A percentile compares a stretch with the other conserved stretches of the same genome.
Conservation (phyloP, 345 rosid genomes). For the Corymbia maculata region DNA sequence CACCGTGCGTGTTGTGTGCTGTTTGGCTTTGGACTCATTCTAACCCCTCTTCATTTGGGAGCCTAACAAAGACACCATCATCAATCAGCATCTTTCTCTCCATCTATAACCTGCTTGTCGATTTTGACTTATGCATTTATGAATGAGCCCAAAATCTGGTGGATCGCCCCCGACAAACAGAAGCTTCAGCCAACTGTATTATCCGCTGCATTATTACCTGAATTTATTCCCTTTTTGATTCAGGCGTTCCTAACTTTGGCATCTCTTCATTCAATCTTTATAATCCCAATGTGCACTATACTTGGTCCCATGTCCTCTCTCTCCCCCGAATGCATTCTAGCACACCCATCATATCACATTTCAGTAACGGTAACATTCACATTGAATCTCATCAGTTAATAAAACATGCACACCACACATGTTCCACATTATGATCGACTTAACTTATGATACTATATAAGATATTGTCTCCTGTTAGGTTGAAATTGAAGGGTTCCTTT, state of each 20-base stretch:
- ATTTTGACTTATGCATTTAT: background rate
- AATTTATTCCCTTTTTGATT: background rate
- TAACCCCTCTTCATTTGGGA: background rate
- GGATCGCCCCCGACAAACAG: constrained; percentile 6
- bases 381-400: background rate
- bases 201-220: background rate
- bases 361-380: background rate
- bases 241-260: background rate
- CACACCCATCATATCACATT: background rate
- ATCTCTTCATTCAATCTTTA: background rate
- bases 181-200: background rate
- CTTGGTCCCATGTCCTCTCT: background rate
- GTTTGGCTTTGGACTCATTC: background rate
- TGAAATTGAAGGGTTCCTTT: background rate
- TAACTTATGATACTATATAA: background rate
- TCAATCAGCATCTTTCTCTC: background rate
- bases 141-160: background rate
- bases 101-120: background rate
- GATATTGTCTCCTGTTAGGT: background rate
- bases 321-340: background rate
- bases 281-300: background rate
- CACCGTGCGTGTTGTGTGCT: background rate
- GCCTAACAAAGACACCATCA: background rate
- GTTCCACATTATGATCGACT: background rate
- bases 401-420: background rate